Percentiles rank a stretch among this genome's conserved stretches.
Evolutionary conservation across 1,284 basidiomycete species (phyloP).

Genomic region (Ganoderma leucocontextum): DNA sequence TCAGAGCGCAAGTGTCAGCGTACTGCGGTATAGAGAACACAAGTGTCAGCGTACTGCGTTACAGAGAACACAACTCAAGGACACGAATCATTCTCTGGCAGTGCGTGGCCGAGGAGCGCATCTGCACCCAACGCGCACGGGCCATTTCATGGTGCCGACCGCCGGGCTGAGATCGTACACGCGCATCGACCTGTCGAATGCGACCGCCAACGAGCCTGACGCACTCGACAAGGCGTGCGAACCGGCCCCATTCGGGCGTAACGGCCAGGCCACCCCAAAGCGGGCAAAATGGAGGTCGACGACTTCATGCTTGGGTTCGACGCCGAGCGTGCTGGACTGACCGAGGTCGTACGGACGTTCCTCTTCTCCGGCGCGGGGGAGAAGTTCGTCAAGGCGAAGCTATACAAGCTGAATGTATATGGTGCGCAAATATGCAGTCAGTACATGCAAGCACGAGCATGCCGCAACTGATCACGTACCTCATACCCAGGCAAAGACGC

Average conservation of each 20-base stretch:
- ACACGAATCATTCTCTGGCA: too few relatives aligned
- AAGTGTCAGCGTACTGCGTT: too few relatives aligned
- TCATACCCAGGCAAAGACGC: constrained; percentile 43
- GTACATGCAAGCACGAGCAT: not conserved
- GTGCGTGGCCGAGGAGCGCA: too few relatives aligned
- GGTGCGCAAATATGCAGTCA: not conserved
- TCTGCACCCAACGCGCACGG: too few relatives aligned
- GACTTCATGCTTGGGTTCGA: constrained; percentile 28
- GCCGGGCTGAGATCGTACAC: not conserved
- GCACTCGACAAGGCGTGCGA: constrained; percentile 26
- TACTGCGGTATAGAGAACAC: too few relatives aligned
- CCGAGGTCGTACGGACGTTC: constrained; percentile 5
- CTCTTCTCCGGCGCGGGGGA: not conserved
- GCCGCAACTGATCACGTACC: not conserved
- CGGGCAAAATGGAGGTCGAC: constrained; percentile 31
- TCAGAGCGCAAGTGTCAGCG: too few relatives aligned
- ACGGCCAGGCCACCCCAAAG: constrained; percentile 32
- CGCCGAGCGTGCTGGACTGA: not conserved
- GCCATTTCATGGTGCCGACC: constrained; percentile 10
- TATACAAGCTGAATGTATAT: constrained; percentile 44
- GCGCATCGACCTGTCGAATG: not conserved
- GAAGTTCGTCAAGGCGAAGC: constrained; percentile 34
- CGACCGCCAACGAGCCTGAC: not conserved
- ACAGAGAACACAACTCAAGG: too few relatives aligned
- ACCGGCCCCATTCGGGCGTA: constrained; percentile 32